Percentiles rank a stretch among this genome's conserved stretches.
Conservation (phyloP, 305 asterid species). For the Fraxinus velutina region DNA sequence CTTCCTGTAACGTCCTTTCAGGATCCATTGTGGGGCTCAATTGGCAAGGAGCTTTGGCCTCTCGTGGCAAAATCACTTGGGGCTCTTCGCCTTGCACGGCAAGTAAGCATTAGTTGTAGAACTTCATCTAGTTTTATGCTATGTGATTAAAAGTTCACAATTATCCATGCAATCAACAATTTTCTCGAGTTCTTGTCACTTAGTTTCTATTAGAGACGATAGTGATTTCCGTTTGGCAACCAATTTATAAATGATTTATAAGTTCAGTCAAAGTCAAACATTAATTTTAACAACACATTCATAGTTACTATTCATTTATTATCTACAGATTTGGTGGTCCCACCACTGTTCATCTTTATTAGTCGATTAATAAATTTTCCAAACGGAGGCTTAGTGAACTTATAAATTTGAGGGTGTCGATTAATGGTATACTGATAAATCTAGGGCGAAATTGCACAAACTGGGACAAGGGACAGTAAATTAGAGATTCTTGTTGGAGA, state of each 20-base stretch:
- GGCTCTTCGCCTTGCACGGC: constrained; percentile 79
- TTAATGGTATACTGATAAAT: constrained; percentile 33
- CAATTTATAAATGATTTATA: background rate
- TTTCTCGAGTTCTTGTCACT: background rate
- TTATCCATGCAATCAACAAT: background rate
- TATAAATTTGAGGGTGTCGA: background rate
- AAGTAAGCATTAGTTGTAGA: constrained; percentile 45
- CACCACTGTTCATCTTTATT: background rate
- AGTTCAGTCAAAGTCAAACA: background rate
- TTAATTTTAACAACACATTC: background rate
- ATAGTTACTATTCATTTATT: background rate
- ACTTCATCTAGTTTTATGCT: constrained; percentile 5
- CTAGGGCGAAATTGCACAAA: constrained; percentile 73
- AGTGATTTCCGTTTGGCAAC: background rate
- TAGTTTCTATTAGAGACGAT: background rate
- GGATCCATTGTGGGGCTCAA: constrained; percentile 66
- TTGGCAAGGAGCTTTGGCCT: constrained; percentile 79
- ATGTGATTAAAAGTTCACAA: background rate
- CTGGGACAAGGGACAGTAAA: constrained; percentile 88
- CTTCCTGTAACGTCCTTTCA: constrained; percentile 75
- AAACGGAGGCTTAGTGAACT: background rate
- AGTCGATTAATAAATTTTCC: background rate
- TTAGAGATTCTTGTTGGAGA: constrained; percentile 92
- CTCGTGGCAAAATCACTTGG: constrained; percentile 75
- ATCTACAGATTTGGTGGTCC: background rate